A percentile compares a stretch with the other conserved stretches of the same genome.
These are phyloP conservation scores for Climacium dendroides DNA, from an alignment of 225 moss, liverwort and hornwort genomes.

Conservation along the genomic window DNA sequence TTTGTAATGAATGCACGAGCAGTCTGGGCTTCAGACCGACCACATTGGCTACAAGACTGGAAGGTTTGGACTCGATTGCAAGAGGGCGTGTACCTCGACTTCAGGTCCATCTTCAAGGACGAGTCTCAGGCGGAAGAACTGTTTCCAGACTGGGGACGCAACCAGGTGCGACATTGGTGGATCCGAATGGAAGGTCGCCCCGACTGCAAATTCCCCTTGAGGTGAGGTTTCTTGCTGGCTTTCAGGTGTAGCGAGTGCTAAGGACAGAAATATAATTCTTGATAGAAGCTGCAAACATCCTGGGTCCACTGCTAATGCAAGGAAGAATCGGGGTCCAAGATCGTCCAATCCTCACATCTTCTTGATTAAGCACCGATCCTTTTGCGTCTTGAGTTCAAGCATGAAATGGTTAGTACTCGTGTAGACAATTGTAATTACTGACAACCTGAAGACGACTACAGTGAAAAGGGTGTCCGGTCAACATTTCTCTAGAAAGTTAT, in stretches of 20 bases:
- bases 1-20: constrained; percentile 64
- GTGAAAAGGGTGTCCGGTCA: background rate
- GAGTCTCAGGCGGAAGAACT: constrained; percentile 34
- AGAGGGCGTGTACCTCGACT: constrained; percentile 27
- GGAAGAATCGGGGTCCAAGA: background rate
- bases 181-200: constrained; percentile 64
- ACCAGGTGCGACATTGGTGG: constrained; percentile 64
- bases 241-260: background rate
- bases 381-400: background rate
- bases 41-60: constrained; percentile 56
- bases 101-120: constrained; percentile 50
- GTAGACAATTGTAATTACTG: background rate
- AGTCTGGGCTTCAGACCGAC: constrained; percentile 29
- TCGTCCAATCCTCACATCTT: background rate
- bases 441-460: background rate
- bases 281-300: background rate
- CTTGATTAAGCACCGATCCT: background rate
- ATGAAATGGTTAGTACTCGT: background rate
- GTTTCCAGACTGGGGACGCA: constrained; percentile 29
- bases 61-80: constrained; percentile 31
- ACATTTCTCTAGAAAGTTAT: background rate
- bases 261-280: background rate
- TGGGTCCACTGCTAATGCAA: background rate
- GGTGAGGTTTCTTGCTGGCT: constrained; percentile 17
- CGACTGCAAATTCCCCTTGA: constrained; percentile 35